Conservation (phyloP, 352 stramenopile genomes). For the Pythium rhizo-oryzae region DNA sequence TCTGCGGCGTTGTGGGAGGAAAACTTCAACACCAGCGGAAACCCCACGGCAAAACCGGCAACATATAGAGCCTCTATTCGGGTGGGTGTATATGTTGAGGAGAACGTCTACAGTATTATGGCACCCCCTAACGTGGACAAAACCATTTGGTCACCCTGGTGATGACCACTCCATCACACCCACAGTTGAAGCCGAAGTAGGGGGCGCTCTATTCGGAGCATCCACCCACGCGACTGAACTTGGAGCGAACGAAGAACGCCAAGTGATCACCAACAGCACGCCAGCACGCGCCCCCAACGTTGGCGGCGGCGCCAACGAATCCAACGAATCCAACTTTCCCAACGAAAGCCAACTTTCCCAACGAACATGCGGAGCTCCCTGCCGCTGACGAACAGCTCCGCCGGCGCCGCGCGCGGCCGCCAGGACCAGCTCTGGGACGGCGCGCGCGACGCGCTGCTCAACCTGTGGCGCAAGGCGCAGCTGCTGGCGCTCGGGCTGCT, state of each 20-base stretch:
- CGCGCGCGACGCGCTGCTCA: conserved; percentile 40
- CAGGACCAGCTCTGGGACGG: conserved; percentile 14
- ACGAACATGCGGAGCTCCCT: neutral
- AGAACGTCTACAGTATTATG: too few species aligned
- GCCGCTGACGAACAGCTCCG: neutral
- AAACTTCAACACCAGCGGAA: conserved; percentile 19
- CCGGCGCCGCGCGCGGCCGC: too few species aligned
- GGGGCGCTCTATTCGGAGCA: neutral
- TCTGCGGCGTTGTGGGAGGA: neutral
- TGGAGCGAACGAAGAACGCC: neutral
- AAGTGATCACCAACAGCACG: too few species aligned
- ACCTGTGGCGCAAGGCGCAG: conserved; percentile 67
- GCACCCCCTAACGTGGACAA: neutral
- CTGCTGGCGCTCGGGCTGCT: conserved; percentile 61
- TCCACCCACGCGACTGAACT: neutral
- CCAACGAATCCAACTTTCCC: neutral
- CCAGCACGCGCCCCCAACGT: too few species aligned
- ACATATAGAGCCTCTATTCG: neutral
- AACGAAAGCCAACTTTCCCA: neutral
- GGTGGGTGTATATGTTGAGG: neutral
- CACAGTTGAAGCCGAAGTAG: conserved; percentile 1
- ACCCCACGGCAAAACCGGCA: neutral
- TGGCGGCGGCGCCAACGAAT: neutral
- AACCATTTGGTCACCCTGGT: neutral
- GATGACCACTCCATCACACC: conserved; percentile 5